Conservation (phyloP, 2,329 filamentous ascomycete genomes). For the Hymenoscyphus scutula region DNA sequence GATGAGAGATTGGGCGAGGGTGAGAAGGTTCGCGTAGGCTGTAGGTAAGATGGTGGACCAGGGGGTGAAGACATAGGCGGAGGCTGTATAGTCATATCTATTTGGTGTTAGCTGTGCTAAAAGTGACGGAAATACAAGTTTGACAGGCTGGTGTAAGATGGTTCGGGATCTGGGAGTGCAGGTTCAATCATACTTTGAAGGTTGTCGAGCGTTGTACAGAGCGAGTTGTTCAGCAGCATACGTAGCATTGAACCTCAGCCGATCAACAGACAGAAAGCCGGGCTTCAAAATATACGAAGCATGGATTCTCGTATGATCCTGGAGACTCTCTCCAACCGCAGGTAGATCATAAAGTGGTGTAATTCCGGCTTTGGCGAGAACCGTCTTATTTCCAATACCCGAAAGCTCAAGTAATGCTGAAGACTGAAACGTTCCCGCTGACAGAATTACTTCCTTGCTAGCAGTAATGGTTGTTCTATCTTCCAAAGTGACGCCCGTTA, state of each 20-base stretch:
- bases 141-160: not conserved
- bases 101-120: not conserved
- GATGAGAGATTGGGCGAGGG: constrained; percentile 38
- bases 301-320: constrained; percentile 40
- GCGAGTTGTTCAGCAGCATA: constrained; percentile 39
- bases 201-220: constrained; percentile 19
- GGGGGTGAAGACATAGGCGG: constrained; percentile 42
- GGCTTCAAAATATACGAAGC: constrained; percentile 26
- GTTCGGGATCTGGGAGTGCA: not conserved
- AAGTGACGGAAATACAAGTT: not conserved
- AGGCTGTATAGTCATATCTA: constrained; percentile 28
- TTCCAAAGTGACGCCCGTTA: constrained; percentile 23
- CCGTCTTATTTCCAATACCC: constrained; percentile 46
- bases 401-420: constrained; percentile 52
- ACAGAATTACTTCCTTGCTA: constrained; percentile 46
- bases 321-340: constrained; percentile 51
- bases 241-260: constrained; percentile 25
- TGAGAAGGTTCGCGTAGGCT: constrained; percentile 29
- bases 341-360: constrained; percentile 43
- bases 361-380: constrained; percentile 47
- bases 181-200: constrained; percentile 11
- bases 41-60: constrained; percentile 40
- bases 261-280: constrained; percentile 22
- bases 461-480: constrained; percentile 22
- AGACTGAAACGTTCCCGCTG: constrained; percentile 49